Evolutionary conservation across 2,329 filamentous ascomycete species (phyloP), one percentile per base, ranked within the genome.

Genomic region (Aspergillus thermomutatus): DNA sequence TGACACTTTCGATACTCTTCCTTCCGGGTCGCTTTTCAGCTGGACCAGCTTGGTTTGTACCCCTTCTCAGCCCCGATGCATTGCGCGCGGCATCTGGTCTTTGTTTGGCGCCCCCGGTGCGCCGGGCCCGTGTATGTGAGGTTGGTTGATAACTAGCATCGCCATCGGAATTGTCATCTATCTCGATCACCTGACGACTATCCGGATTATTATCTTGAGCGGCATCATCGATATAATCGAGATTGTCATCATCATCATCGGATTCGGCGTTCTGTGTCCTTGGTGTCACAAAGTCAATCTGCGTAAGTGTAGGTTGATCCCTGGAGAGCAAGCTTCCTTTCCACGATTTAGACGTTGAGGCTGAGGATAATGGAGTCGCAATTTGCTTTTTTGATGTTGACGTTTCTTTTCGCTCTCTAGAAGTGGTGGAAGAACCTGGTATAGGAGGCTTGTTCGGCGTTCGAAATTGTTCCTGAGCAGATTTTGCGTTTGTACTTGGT

Each of bases 281-380:
- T 46, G 59, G 67, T 2, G 67, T 68, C 48, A 75, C 72, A 51
- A 71, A 77, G 40, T 72, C 73, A 50, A 77, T 74, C 55, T 77
- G 75, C 1, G 75, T 77, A 17, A 77, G 67, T 0, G 75, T 77
- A 2, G 72, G 69, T 49, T 77, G 75, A 14, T 66, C 69, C 7
- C 56, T 60, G n/a, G 60, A 49, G 4, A 66, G 23, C 4, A 63
- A 59, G 17, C 19, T 58, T 47, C 60, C 62, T 49, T 65, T 69
- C 37, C 52, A 57, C 5, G 58, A 60, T 47, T 57, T 66, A n/a
- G 58, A 54, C 8, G 61, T 57, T 17, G 61, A 64, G 28, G 52
- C 53, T 6, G 65, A 61, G 3, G 64, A 59, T 9, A 48, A 34
- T 19, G 61, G 61, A 7, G 57, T 64, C 27, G 27, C 57, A 3